Conservation (phyloP, 345 rosid genomes). For the Syzygium aromaticum region DNA sequence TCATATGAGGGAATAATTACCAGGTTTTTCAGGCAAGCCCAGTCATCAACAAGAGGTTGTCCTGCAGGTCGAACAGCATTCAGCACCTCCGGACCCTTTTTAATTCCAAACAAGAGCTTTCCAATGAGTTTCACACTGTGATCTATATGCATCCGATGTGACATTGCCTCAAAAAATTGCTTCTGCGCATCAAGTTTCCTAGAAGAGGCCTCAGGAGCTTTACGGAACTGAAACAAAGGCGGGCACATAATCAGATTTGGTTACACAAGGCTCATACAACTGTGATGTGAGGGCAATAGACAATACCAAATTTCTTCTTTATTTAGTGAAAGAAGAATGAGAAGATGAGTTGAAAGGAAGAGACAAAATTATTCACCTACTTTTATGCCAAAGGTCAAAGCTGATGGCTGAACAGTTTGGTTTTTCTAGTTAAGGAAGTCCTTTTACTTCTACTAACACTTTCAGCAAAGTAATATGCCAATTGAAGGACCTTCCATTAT, state of each 20-base stretch:
- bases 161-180: constrained; percentile 82
- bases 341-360: background rate
- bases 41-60: constrained; percentile 90
- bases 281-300: background rate
- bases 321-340: background rate
- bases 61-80: constrained; percentile 56
- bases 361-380: background rate
- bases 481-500: background rate
- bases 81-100: constrained; percentile 56
- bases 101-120: constrained; percentile 76
- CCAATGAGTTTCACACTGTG: constrained; percentile 69
- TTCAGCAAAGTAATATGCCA: background rate
- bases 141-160: constrained; percentile 86
- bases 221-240: constrained; percentile 57
- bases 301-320: background rate
- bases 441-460: background rate
- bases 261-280: background rate
- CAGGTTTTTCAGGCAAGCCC: constrained; percentile 79
- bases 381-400: background rate
- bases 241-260: background rate
- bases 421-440: background rate
- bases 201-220: constrained; percentile 81
- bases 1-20: constrained; percentile 23
- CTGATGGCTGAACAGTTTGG: background rate
- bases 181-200: constrained; percentile 74